Evolutionary conservation across 192 early-diverging fungal species (phyloP), one percentile per base, ranked within the genome.

Genomic region (Podila epigama): DNA sequence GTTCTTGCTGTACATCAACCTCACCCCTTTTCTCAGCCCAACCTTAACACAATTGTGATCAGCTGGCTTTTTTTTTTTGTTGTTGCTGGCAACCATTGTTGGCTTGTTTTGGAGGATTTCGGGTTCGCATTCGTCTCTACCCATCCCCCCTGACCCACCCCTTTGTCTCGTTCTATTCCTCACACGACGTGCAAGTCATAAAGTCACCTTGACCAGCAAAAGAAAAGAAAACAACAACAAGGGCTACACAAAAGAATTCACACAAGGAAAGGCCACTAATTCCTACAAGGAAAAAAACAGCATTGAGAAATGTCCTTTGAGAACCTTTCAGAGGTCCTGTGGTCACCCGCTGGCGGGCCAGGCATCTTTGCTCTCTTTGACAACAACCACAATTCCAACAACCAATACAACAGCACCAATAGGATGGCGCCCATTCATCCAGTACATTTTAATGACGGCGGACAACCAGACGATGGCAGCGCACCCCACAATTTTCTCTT

Each of bases 321-420:
- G 60, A 68, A 77, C 55, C 61, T 77, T 15, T 77, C 73, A 15
- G 73, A 77, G 51, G 65, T 77, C 25, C 73, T 77, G 44, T 77
- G 73, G 73, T 77, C 73, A 13, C 63, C 65, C n/a, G 39, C 73
- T 52, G 73, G 65, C 13, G 58, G 72, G 12, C 50, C 31, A 3
- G 41, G 73, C 66, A 58, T 77, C 56, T 56, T 77, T 63, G 60
- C 37, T 32, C 66, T 77, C 50, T 59, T 77, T 58, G 61, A 41
- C 41, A 39, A 66, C 11, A 42, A 58, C 29, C 18, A n/a, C 35
- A 20, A 29, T 25, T 31, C 27, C 67, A 54, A 34, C 22, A 18
- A 33, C 44, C 34, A 32, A 40, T 35, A 62, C 31, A 48, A 37
- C 51, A 10, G 32, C 54, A 41, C 32, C 51, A 29, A 44, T 27